Evolutionary conservation across 106 monocot genomes (phyloP).

Genomic region (Chionographis japonica): DNA sequence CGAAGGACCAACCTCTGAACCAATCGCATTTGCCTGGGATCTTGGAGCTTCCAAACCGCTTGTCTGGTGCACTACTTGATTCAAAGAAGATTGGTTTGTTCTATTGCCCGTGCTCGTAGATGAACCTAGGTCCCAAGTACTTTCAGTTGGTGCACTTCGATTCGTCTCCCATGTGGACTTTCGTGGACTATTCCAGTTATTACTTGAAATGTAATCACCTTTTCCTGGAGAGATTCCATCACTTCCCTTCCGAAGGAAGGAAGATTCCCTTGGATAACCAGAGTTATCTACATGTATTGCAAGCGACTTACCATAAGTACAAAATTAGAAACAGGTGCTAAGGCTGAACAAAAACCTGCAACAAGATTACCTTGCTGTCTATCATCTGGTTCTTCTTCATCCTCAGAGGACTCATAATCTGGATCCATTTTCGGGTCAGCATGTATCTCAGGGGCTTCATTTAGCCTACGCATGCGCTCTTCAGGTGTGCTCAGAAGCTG

Average conservation of each 20-base stretch:
- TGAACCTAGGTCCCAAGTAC: neutral
- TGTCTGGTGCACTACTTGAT: too few relatives aligned
- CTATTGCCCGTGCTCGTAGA: neutral
- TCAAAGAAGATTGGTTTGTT: neutral
- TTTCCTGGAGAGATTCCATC: constrained; percentile 5
- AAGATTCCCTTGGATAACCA: neutral
- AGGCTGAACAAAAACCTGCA: neutral
- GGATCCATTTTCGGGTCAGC: constrained; percentile 21
- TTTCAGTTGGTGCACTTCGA: neutral
- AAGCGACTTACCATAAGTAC: neutral
- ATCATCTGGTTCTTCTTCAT: constrained; percentile 14
- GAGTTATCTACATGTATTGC: neutral
- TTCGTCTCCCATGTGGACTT: neutral
- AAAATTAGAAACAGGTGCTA: neutral
- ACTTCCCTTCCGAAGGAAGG: constrained; percentile 4
- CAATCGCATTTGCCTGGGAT: neutral
- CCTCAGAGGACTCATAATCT: constrained; percentile 18
- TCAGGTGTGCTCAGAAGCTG: constrained; percentile 23
- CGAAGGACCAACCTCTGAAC: constrained; percentile 1
- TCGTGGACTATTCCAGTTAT: constrained; percentile 3
- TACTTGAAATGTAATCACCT: neutral
- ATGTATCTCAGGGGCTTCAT: constrained; percentile 17
- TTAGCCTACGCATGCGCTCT: constrained; percentile 9
- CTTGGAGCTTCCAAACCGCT: neutral
- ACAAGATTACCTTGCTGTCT: neutral